Percentiles rank a stretch among this genome's conserved stretches.
phyloP scores from a whole-genome alignment of 1,284 basidiomycete species.

The Somion occarium region DNA sequence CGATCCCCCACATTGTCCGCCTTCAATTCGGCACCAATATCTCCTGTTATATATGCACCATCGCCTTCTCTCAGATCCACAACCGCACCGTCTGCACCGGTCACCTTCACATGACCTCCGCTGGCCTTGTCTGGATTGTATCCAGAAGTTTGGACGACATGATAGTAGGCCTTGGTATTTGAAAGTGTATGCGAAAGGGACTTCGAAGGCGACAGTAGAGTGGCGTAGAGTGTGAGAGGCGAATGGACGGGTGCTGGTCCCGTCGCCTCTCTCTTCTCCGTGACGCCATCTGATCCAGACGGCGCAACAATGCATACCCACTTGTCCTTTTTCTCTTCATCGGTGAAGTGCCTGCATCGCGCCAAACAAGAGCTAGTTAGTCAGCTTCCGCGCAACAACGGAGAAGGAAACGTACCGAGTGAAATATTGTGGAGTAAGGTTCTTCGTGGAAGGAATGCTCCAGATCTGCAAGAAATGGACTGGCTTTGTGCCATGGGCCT shows the following conservation, averaged over 20 bases:
- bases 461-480: constrained; percentile 90
- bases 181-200: constrained; percentile 47
- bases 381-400: neutral
- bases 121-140: constrained; percentile 53
- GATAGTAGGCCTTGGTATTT: constrained; percentile 55
- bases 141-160: constrained; percentile 72
- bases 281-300: constrained; percentile 48
- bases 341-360: constrained; percentile 61
- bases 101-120: constrained; percentile 44
- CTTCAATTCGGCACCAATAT: constrained; percentile 39
- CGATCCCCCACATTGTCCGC: constrained; percentile 57
- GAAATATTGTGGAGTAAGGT: constrained; percentile 73
- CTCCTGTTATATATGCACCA: constrained; percentile 60
- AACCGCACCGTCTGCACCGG: constrained; percentile 33
- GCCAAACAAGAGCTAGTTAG: neutral
- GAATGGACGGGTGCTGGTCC: constrained; percentile 76
- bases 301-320: constrained; percentile 74
- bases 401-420: constrained; percentile 45
- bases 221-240: constrained; percentile 58
- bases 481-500: constrained; percentile 50
- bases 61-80: constrained; percentile 58
- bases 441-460: constrained; percentile 58
- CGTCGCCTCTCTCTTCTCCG: constrained; percentile 53
- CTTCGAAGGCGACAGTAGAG: constrained; percentile 53
- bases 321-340: constrained; percentile 75